phyloP scores from a whole-genome alignment of 1,284 basidiomycete genomes.

The Peniophora sp. region DNA sequence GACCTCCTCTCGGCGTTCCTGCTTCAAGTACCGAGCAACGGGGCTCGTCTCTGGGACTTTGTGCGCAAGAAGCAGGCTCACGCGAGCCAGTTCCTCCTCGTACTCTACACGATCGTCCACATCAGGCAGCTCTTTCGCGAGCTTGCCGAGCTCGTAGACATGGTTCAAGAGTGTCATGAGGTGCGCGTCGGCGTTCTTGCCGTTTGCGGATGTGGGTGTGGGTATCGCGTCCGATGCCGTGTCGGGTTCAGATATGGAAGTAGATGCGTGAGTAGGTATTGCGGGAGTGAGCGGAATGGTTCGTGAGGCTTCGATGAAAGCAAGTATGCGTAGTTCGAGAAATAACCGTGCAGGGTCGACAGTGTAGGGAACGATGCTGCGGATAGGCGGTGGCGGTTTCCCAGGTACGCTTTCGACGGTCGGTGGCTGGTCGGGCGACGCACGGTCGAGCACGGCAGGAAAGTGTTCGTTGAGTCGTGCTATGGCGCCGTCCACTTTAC shows the following conservation, averaged over 20 bases:
- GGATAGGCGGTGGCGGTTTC: conserved; percentile 14
- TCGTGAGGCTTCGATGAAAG: conserved; percentile 77
- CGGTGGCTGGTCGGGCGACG: conserved; percentile 8
- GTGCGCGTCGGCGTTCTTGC: conserved; percentile 19
- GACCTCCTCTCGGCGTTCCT: conserved; percentile 66
- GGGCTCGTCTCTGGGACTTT: conserved; percentile 62
- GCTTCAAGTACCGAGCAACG: conserved; percentile 62
- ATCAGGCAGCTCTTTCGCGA: conserved; percentile 47
- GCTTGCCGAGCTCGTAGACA: conserved; percentile 34
- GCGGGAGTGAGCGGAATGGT: conserved; percentile 52
- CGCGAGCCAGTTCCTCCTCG: conserved; percentile 59
- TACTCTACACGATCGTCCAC: conserved; percentile 51
- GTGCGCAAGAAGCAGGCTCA: conserved; percentile 74
- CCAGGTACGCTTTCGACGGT: conserved; percentile 5
- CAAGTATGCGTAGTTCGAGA: conserved; percentile 77
- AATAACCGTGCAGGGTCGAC: conserved; percentile 65
- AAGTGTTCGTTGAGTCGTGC: conserved; percentile 59
- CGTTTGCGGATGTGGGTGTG: conserved; percentile 5
- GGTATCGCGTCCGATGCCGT: conserved; percentile 6
- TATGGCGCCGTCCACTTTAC: conserved; percentile 63
- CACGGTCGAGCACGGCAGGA: conserved; percentile 50
- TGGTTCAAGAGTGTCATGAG: conserved; percentile 20
- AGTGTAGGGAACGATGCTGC: conserved; percentile 50
- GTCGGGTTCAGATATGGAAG: conserved; percentile 7
- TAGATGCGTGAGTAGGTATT: conserved; percentile 1